These are phyloP conservation scores for Scolecobasidium constrictum DNA, from an alignment of 2,329 filamentous ascomycete genomes.

Conservation along the genomic window DNA sequence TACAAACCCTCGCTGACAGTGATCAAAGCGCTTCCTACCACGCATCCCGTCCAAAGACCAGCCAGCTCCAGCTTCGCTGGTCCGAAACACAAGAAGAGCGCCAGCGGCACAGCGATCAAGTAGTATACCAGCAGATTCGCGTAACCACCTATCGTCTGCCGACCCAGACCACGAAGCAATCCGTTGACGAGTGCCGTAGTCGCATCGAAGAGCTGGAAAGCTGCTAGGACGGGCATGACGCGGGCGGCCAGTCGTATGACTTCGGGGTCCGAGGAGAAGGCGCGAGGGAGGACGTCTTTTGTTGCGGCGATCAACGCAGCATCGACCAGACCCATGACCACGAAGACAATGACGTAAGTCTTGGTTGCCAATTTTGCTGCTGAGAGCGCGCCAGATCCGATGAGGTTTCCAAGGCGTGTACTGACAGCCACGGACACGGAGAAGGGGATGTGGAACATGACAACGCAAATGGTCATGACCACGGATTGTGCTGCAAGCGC, in stretches of 20 bases:
- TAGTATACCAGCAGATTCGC: constrained; percentile 28
- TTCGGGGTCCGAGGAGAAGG: constrained; percentile 24
- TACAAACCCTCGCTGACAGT: constrained; percentile 22
- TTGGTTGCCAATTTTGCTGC: constrained; percentile 23
- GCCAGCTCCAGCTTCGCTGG: constrained; percentile 22
- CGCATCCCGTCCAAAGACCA: constrained; percentile 27
- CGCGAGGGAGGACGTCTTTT: constrained; percentile 21
- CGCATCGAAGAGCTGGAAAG: constrained; percentile 28
- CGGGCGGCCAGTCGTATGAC: constrained; percentile 22
- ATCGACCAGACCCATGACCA: constrained; percentile 24
- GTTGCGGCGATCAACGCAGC: constrained; percentile 20
- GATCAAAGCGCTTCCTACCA: constrained; percentile 22
- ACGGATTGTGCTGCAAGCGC: constrained; percentile 17
- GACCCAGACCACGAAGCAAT: constrained; percentile 25
- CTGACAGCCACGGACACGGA: constrained; percentile 27
- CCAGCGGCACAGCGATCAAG: constrained; percentile 24
- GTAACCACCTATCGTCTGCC: constrained; percentile 28
- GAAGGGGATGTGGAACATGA: constrained; percentile 31
- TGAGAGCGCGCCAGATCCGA: constrained; percentile 24
- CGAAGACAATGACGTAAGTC: constrained; percentile 22
- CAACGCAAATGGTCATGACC: constrained; percentile 23
- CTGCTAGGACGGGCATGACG: constrained; percentile 24
- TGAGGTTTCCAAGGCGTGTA: constrained; percentile 28
- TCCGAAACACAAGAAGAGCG: constrained; percentile 24
- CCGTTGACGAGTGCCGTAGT: constrained; percentile 26